phyloP scores from a whole-genome alignment of 176 grass and related monocot genomes.

The Zea luxurians region DNA sequence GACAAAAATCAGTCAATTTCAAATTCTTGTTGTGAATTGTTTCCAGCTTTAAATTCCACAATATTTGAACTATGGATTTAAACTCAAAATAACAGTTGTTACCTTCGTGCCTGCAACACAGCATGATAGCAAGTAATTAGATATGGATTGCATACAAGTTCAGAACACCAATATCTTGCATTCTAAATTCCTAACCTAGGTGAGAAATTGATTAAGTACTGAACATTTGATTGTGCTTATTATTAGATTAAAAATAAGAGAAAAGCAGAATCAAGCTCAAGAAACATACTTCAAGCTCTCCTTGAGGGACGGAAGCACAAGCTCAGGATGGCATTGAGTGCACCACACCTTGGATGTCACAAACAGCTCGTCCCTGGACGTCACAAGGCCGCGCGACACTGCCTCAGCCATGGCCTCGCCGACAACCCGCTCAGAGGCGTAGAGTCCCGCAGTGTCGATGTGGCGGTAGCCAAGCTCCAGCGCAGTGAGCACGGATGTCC shows the following conservation, averaged over 20 bases:
- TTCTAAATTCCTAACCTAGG: not conserved
- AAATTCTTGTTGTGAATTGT: not conserved
- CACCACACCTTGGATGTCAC: conserved; percentile 72
- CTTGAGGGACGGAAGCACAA: conserved; percentile 57
- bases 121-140: not conserved
- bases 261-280: not conserved
- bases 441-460: conserved; percentile 51
- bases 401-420: conserved; percentile 50
- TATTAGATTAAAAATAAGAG: not conserved
- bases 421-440: conserved; percentile 44
- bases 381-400: conserved; percentile 32
- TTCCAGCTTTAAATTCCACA: not conserved
- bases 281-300: conserved; percentile 57
- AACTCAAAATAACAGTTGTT: not conserved
- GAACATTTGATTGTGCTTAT: not conserved
- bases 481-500: conserved; percentile 33
- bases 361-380: conserved; percentile 52
- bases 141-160: not conserved
- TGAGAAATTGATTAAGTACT: not conserved
- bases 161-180: not conserved
- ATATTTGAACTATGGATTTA: not conserved
- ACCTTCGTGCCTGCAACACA: not conserved
- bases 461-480: conserved; percentile 67
- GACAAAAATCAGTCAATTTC: not conserved
- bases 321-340: conserved; percentile 64